Base-by-base conservation (phyloP, 139 green algal species). In the Chloropicon primus region DNA sequence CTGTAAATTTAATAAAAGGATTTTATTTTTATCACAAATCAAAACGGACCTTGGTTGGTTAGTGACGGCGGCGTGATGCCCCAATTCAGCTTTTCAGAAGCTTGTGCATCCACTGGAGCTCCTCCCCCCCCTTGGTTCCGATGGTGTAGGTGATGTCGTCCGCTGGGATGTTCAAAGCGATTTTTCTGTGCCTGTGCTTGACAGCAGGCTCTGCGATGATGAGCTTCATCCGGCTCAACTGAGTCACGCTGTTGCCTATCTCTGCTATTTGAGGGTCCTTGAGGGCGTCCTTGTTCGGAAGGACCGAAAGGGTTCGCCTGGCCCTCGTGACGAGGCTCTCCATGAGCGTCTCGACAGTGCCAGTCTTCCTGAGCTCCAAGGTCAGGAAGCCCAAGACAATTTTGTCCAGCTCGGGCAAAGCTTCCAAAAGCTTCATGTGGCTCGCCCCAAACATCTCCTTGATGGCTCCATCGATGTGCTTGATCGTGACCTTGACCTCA, bases 381-480 rank as follows among this genome's bases (percentile, higher is more conserved):
- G 17, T 62, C 10, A 62, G 41, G 41, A 62, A 62, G 5, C 41
- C 41, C 41, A 62, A 17, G 10, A 62, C 41, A 17, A 62, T 62
- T 17, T 62, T 62, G 41, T 62, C 41, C 10, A 62, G 41, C 41
- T 62, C 41, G 5, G 41, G 41, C 41, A 62, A 62, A 17, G 41
- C 41, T 17, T 62, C 41, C 41, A 62, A 62, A 17, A 62, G 41
- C 41, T 62, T 62, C 41, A 62, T 62, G 41, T 62, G 41, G 41
- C 41, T 62, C 5, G 41, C 41, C 10, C 41, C 21, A 72, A 87
- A 89, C 78, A 86, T 88, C 75, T 89, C 85, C 2, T 72, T 79
- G 22, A 86, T 77, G n/a, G 85, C 84, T 2, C 72, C 73, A 21
- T 84, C 74, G 10, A 88, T 71, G 72, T 88, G 81, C 1, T 53